Conservation (phyloP, 164 flowering plant species). For the Piper longum region DNA sequence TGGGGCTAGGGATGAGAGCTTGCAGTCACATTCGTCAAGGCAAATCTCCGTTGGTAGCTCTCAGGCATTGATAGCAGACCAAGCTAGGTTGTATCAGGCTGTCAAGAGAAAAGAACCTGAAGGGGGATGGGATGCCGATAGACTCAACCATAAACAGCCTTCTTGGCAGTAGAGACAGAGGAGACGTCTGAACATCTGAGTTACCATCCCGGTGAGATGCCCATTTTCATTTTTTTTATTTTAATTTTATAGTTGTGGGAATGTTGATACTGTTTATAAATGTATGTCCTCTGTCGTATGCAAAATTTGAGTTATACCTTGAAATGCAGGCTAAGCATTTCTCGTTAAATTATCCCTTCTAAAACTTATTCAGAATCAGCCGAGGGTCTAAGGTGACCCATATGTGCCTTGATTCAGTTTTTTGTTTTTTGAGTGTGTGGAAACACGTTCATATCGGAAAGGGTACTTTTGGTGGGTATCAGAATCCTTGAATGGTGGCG, state of each 20-base stretch:
- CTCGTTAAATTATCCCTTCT: conserved; percentile 3
- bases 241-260: conserved; percentile 5
- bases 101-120: conserved; percentile 44
- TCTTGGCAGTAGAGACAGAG: conserved; percentile 38
- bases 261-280: conserved; percentile 3
- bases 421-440: no score
- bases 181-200: conserved; percentile 6
- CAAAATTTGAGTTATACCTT: conserved; percentile 8
- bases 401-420: not conserved
- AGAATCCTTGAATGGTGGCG: no score
- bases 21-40: conserved; percentile 25
- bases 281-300: not conserved
- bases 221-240: conserved; percentile 2
- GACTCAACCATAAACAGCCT: conserved; percentile 30
- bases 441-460: no score
- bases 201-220: conserved; percentile 17
- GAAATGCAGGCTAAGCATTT: conserved; percentile 13
- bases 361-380: not conserved
- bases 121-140: conserved; percentile 47
- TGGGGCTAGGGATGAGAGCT: conserved; percentile 60
- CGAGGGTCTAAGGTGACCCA: not conserved
- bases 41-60: conserved; percentile 42
- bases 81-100: conserved; percentile 40
- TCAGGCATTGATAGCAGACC: conserved; percentile 45
- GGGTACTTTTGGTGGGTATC: no score